A percentile compares a stretch with the other conserved stretches of the same genome.
Evolutionary conservation across 345 rosid species (phyloP).

Genomic region (Acer campestre): DNA sequence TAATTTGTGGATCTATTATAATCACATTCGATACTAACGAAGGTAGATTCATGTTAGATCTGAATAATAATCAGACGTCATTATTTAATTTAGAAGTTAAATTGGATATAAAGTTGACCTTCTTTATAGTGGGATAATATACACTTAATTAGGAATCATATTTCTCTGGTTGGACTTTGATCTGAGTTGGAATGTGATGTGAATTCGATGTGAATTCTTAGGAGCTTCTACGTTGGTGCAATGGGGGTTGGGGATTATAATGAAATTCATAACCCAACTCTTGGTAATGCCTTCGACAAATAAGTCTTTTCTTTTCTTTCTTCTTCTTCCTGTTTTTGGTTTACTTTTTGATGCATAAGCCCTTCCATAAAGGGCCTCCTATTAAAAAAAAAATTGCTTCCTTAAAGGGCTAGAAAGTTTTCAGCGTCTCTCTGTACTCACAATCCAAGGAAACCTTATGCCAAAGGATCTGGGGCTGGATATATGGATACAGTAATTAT

Average conservation of each 20-base stretch:
- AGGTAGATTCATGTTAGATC: not conserved
- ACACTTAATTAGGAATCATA: not conserved
- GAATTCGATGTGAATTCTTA: slow-evolving; percentile 14
- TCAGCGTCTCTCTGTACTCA: not conserved
- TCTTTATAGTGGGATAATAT: slow-evolving; percentile 5
- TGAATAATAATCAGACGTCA: not conserved
- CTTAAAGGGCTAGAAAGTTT: not conserved
- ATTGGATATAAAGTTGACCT: not conserved
- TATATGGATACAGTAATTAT: not conserved
- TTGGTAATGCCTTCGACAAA: not conserved
- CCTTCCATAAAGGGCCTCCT: not conserved
- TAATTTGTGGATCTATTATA: not conserved
- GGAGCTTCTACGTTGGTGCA: not conserved
- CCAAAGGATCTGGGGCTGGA: not conserved
- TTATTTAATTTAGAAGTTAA: not conserved
- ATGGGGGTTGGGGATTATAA: slow-evolving; percentile 5
- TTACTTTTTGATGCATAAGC: not conserved
- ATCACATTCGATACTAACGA: not conserved
- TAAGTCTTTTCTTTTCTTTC: not conserved
- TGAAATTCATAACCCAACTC: not conserved
- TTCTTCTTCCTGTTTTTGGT: not conserved
- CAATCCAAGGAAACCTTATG: not conserved
- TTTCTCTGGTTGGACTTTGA: slow-evolving; percentile 1
- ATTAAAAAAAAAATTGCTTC: not conserved
- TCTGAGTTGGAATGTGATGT: slow-evolving; percentile 7